phyloP scores from a whole-genome alignment of 176 grass and related monocot species.

The Aegilops longissima region DNA sequence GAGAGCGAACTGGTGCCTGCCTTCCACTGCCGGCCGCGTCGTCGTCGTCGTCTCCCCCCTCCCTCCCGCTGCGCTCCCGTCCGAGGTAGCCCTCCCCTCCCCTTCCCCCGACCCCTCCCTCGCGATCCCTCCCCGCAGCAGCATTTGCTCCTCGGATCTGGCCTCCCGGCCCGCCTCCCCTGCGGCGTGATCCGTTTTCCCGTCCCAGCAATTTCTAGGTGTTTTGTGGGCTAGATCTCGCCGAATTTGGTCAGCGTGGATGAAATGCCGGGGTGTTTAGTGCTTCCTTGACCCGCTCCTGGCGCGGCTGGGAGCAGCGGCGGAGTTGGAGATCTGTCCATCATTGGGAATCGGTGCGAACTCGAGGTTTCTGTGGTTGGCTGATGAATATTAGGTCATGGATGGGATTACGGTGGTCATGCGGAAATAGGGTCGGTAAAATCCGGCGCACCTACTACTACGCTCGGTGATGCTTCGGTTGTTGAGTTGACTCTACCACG shows the following conservation, averaged over 20 bases:
- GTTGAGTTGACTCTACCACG: not conserved
- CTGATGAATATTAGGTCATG: not conserved
- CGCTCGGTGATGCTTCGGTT: not conserved
- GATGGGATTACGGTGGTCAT: not conserved
- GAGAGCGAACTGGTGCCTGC: slow-evolving; percentile 5
- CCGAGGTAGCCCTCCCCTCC: not conserved
- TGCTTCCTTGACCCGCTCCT: not conserved
- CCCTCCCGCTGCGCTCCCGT: not conserved
- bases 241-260: not conserved
- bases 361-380: not conserved
- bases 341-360: not conserved
- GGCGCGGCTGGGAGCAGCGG: not conserved
- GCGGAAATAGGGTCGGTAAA: not conserved
- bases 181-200: not conserved
- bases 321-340: slow-evolving; percentile 5
- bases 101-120: not conserved
- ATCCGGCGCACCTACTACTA: not conserved
- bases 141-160: slow-evolving; percentile 26
- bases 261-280: not conserved
- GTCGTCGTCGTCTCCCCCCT: not conserved
- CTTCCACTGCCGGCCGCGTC: not conserved
- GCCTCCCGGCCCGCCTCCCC: not conserved
- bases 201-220: not conserved
- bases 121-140: slow-evolving; percentile 12
- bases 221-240: not conserved